Evolutionary conservation across 208 protist species (phyloP).

Genomic region (Trypanosoma scelopori): DNA sequence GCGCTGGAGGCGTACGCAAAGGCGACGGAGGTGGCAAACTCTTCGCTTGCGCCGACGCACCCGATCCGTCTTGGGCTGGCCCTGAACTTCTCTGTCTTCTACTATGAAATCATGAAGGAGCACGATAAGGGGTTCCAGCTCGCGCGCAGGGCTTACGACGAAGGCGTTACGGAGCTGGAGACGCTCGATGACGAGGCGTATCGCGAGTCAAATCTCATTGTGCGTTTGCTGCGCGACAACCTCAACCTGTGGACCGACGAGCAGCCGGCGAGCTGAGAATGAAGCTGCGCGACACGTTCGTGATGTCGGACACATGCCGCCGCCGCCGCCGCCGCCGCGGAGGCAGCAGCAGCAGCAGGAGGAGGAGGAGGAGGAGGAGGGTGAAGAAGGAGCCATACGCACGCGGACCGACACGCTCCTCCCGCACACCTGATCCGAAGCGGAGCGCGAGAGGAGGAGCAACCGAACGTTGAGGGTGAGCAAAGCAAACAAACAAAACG

Average conservation of each 20-base stretch:
- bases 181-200: conserved; percentile 97
- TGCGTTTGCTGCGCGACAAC: conserved; percentile 99
- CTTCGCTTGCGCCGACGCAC: conserved; percentile 94
- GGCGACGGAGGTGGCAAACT: conserved; percentile 85
- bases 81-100: conserved; percentile 99
- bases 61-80: conserved; percentile 99
- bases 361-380: neutral
- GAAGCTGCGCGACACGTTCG: neutral
- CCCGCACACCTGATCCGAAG: neutral
- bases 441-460: conserved; percentile 18
- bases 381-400: neutral
- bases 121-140: conserved; percentile 94
- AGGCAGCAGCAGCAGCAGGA: neutral
- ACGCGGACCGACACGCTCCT: neutral
- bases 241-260: conserved; percentile 98
- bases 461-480: conserved; percentile 4
- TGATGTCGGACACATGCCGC: neutral
- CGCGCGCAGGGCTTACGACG: conserved; percentile 94
- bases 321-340: no score
- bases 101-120: conserved; percentile 99
- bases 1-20: conserved; percentile 91
- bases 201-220: conserved; percentile 99
- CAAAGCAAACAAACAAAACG: no score
- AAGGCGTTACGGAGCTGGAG: conserved; percentile 97
- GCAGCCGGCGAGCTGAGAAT: conserved; percentile 46